Percentiles rank a stretch among this genome's conserved stretches.
phyloP scores from a whole-genome alignment of 2,329 filamentous ascomycete species.

The Monosporascus sp. region DNA sequence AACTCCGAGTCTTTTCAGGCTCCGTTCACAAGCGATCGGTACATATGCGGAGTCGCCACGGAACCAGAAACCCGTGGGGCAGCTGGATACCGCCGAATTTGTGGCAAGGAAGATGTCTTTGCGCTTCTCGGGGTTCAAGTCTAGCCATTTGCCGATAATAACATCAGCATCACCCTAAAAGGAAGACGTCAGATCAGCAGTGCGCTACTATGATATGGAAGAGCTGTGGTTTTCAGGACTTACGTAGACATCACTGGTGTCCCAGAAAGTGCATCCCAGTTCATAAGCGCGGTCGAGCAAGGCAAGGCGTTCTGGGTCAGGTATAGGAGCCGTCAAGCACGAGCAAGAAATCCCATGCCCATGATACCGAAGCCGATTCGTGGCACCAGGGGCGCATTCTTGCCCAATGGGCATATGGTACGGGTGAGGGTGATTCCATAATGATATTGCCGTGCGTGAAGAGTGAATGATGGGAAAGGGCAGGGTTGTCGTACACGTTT shows the following conservation, averaged over 20 bases:
- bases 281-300: conserved; percentile 32
- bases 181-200: conserved; percentile 25
- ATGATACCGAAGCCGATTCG: conserved; percentile 39
- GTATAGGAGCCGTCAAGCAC: conserved; percentile 3
- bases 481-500: no score
- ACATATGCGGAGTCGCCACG: conserved; percentile 22
- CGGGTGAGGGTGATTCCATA: no score
- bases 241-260: conserved; percentile 33
- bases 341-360: conserved; percentile 19
- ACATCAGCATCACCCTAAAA: conserved; percentile 27
- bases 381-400: conserved; percentile 38
- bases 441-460: no score
- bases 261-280: conserved; percentile 33
- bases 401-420: conserved; percentile 32
- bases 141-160: conserved; percentile 32
- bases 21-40: conserved; percentile 26
- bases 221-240: conserved; percentile 18
- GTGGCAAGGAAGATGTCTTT: conserved; percentile 41
- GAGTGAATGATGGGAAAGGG: no score
- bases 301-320: conserved; percentile 30
- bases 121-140: conserved; percentile 31
- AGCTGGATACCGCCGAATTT: conserved; percentile 36
- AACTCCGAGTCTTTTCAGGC: conserved; percentile 39
- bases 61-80: conserved; percentile 4
- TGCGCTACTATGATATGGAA: conserved; percentile 24